Evolutionary conservation across 805 yeast genomes (phyloP).

Genomic region (Candida wancherniae): DNA sequence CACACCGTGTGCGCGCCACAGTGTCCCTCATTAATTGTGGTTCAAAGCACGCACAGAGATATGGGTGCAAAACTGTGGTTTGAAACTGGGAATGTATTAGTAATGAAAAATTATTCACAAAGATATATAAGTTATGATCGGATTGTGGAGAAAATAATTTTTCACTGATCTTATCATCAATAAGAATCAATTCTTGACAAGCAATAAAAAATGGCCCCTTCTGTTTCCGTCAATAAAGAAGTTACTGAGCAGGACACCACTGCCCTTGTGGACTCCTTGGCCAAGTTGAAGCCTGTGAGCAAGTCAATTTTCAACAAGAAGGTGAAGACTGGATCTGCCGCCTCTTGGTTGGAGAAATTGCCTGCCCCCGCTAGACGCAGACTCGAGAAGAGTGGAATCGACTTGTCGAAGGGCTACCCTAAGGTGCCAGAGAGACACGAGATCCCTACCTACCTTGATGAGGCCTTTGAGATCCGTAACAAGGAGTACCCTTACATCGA

Average conservation of each 20-base stretch:
- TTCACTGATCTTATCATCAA: neutral
- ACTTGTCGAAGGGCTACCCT: constrained; percentile 26
- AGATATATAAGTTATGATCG: neutral
- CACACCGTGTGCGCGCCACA: no score
- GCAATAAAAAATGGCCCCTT: constrained; percentile 5
- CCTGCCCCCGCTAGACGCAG: constrained; percentile 23
- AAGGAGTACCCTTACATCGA: constrained; percentile 23
- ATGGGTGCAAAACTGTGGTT: constrained; percentile 14
- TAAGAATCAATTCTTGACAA: neutral
- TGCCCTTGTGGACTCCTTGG: constrained; percentile 10
- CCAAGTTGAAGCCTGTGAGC: constrained; percentile 11
- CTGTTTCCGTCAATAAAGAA: constrained; percentile 1
- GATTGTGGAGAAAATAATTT: neutral
- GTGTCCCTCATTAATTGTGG: no score
- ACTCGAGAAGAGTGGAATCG: constrained; percentile 22
- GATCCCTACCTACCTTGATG: constrained; percentile 25
- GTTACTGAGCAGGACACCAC: constrained; percentile 5
- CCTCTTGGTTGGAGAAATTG: constrained; percentile 16
- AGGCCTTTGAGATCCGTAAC: constrained; percentile 21
- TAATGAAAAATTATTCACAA: neutral
- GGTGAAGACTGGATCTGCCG: constrained; percentile 12
- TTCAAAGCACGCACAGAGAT: no score
- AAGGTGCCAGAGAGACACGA: constrained; percentile 19
- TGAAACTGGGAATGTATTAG: constrained; percentile 1
- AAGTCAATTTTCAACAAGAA: constrained; percentile 7